Evolutionary conservation across 768 basidiomycete species (phyloP).

Genomic region (Lentinula aciculospora): DNA sequence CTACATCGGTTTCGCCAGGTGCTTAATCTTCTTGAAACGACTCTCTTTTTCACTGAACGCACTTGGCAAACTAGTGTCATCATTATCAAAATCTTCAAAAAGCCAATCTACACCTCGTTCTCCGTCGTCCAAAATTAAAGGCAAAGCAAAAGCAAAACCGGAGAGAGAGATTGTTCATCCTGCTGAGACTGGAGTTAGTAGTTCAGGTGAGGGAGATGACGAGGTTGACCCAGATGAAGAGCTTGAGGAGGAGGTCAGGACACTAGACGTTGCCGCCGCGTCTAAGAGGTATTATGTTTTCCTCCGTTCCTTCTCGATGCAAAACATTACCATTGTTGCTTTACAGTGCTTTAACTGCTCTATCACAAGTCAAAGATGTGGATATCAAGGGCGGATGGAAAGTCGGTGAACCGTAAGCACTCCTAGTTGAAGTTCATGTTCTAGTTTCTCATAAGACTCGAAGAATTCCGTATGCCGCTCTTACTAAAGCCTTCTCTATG

Average conservation of each 20-base stretch:
- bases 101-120: neutral
- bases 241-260: constrained; percentile 35
- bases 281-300: constrained; percentile 54
- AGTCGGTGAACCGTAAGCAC: constrained; percentile 71
- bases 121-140: constrained; percentile 11
- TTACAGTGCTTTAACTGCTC: constrained; percentile 60
- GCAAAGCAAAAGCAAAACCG: constrained; percentile 21
- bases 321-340: neutral
- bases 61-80: neutral
- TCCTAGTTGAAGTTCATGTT: neutral
- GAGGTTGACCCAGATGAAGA: constrained; percentile 31
- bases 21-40: neutral
- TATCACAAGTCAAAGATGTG: constrained; percentile 59
- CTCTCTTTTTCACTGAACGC: neutral
- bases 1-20: constrained; percentile 6
- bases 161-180: constrained; percentile 23
- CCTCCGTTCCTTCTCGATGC: neutral
- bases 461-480: constrained; percentile 92
- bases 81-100: neutral
- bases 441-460: neutral
- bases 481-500: constrained; percentile 80
- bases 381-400: constrained; percentile 83
- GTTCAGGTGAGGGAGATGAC: constrained; percentile 33
- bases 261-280: constrained; percentile 34
- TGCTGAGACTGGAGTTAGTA: constrained; percentile 23